Evolutionary conservation across 1,139 yeast species (phyloP).

Genomic region (Yamadazyma conglobata): DNA sequence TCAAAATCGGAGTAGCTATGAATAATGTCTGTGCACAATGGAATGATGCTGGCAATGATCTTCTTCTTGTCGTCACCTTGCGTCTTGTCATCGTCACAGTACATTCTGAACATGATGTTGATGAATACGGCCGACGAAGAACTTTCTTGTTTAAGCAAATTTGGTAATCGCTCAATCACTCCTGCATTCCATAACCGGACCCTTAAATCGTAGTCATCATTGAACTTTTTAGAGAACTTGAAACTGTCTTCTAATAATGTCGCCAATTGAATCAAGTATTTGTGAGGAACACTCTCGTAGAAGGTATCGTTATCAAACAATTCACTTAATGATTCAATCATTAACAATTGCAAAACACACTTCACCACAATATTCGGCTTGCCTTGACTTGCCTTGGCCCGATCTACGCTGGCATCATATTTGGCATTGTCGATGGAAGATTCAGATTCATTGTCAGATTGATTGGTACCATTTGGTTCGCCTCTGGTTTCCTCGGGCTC

Average conservation of each 20-base stretch:
- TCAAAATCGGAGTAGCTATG: slow-evolving; percentile 70
- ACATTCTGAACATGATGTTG: slow-evolving; percentile 74
- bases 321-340: slow-evolving; percentile 86
- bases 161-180: slow-evolving; percentile 88
- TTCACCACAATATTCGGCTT: slow-evolving; percentile 86
- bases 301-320: slow-evolving; percentile 68
- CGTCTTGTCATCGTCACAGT: slow-evolving; percentile 62
- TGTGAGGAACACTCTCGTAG: slow-evolving; percentile 65
- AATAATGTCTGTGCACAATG: slow-evolving; percentile 68
- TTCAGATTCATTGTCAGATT: slow-evolving; percentile 3
- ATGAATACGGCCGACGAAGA: slow-evolving; percentile 86
- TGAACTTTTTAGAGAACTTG: slow-evolving; percentile 79
- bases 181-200: slow-evolving; percentile 89
- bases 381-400: slow-evolving; percentile 37
- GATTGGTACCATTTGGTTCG: slow-evolving; percentile 1
- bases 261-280: slow-evolving; percentile 57
- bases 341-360: slow-evolving; percentile 82
- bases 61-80: slow-evolving; percentile 30
- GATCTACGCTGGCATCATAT: slow-evolving; percentile 18
- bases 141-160: slow-evolving; percentile 86
- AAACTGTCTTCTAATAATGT: slow-evolving; percentile 65
- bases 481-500: slow-evolving; percentile 1
- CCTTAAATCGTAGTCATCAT: slow-evolving; percentile 83
- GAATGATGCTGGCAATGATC: slow-evolving; percentile 56
- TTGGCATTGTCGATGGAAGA: slow-evolving; percentile 6